Evolutionary conservation across 2,329 filamentous ascomycete genomes (phyloP).

Genomic region (Fusarium mexicanum): DNA sequence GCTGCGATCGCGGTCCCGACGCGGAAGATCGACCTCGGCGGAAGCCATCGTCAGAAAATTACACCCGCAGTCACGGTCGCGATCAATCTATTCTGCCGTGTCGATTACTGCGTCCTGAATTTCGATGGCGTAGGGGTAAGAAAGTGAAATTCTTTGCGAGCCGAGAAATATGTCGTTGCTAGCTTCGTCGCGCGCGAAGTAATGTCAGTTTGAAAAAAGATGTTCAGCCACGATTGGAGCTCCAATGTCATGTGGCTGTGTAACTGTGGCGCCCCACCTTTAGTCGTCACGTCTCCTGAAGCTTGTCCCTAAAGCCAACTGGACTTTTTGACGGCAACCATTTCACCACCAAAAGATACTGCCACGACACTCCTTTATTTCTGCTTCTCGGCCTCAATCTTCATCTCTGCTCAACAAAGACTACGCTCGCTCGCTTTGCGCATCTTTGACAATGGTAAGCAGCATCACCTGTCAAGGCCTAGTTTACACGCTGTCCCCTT

Average conservation of each 20-base stretch:
- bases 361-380: constrained; percentile 39
- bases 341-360: constrained; percentile 25
- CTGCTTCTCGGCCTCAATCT: constrained; percentile 4
- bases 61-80: neutral
- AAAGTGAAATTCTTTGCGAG: constrained; percentile 15
- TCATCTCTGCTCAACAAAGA: constrained; percentile 17
- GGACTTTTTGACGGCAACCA: constrained; percentile 29
- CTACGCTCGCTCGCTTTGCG: constrained; percentile 31
- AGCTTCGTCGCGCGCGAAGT: constrained; percentile 22
- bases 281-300: constrained; percentile 27
- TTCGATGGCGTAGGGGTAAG: constrained; percentile 25
- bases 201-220: constrained; percentile 36
- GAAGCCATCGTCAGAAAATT: constrained; percentile 53
- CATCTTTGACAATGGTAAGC: constrained; percentile 41
- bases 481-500: constrained; percentile 34
- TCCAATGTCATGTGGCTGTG: constrained; percentile 10
- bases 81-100: neutral
- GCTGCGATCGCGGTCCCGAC: constrained; percentile 50
- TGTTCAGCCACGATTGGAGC: constrained; percentile 2
- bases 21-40: constrained; percentile 54
- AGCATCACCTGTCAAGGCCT: neutral
- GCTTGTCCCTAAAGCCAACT: constrained; percentile 30
- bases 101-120: neutral
- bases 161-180: constrained; percentile 26
- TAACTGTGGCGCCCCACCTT: constrained; percentile 24